Evolutionary conservation across 805 yeast species (phyloP), one percentile per base, ranked within the genome.

Genomic region (Yarrowia sp.): DNA sequence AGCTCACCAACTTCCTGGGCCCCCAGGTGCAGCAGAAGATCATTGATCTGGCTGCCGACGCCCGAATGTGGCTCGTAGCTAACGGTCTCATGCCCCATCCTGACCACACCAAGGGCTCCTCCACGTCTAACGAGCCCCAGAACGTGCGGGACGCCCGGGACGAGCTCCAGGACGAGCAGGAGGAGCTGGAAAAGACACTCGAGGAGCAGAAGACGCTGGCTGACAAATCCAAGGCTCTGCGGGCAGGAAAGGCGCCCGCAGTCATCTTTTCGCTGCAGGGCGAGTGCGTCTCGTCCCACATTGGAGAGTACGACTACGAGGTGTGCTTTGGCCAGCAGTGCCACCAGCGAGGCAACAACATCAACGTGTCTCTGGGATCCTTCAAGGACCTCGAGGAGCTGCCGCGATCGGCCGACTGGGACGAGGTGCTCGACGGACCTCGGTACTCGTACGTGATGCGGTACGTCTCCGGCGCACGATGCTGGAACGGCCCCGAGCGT

Each of bases 401-500:
- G 6, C 46, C 53, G 17, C 43, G 44, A n/a, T 46, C 53, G 4
- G 43, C 53, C 8, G 55, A 61, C 34, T 61, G 66, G 66, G 66
- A 61, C 34, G 66, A 61, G 66, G 55, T 61, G 12, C 36, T 36
- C 7, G 78, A 76, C 4, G 77, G 78, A 17, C 66, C 66, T 7
- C 55, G 55, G 10, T 61, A 61, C 55, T 69, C 68, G n/a, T 67
- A 81, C 53, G 71, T 70, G 20, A 70, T 85, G 38, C 72, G 74
- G 38, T 95, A 81, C 74, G 79, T 76, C 4, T 74, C 80, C 19
- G 99, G 99, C 20, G 87, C 86, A 49, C 84, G 82, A 74, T 95
- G 99, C 77, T 94, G 98, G 97, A 91, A 92, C 75, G 99, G 99
- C 0, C 98, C 98, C 6, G 76, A 80, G 36, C 85, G 99, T 76